Percentiles rank a stretch among this genome's conserved stretches.
phyloP scores from a whole-genome alignment of 805 yeast species.

The Pichia thaimueangensis region DNA sequence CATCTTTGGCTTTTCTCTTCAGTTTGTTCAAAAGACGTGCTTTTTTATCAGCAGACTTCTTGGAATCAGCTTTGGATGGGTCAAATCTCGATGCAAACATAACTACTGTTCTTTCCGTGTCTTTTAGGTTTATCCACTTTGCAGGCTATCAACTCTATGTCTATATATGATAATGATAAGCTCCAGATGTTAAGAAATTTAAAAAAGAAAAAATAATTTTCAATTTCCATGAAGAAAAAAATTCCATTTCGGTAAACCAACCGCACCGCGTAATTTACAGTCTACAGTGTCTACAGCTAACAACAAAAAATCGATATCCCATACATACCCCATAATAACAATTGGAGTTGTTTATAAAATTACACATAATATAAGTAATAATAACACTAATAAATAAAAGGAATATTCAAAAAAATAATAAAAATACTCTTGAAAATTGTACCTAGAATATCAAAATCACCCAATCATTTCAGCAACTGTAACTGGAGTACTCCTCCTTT shows the following conservation, averaged over 20 bases:
- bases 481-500: not conserved
- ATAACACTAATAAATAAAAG: too few relatives aligned
- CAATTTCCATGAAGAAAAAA: not conserved
- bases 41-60: constrained; percentile 30
- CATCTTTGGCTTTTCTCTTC: constrained; percentile 28
- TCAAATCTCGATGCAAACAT: constrained; percentile 68
- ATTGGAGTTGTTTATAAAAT: too few relatives aligned
- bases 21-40: constrained; percentile 31
- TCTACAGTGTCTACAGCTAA: too few relatives aligned
- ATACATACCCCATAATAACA: too few relatives aligned
- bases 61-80: constrained; percentile 35
- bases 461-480: not conserved
- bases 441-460: not conserved
- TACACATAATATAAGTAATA: too few relatives aligned
- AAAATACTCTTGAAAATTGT: too few relatives aligned
- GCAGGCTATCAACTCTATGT: not conserved
- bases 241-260: constrained; percentile 1
- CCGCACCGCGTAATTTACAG: not conserved
- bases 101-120: too few relatives aligned
- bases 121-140: not conserved
- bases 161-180: not conserved
- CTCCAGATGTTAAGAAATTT: not conserved
- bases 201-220: not conserved
- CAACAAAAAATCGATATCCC: too few relatives aligned
- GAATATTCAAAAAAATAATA: too few relatives aligned